Conservation (phyloP, 164 flowering plant species). For the Dillenia turbinata region DNA sequence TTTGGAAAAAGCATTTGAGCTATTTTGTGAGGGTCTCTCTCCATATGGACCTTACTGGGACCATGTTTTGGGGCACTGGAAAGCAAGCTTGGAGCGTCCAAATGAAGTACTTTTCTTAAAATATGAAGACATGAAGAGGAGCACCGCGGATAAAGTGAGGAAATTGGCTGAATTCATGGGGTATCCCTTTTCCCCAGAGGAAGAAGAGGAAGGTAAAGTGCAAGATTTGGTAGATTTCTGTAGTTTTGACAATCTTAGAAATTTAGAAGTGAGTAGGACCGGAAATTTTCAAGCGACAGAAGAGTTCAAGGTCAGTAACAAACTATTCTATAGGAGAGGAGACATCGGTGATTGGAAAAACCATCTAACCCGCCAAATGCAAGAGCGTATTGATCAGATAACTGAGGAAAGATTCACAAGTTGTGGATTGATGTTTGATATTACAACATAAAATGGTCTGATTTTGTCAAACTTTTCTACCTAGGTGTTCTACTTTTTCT, state of each 20-base stretch:
- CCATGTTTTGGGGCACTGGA: conserved; percentile 17
- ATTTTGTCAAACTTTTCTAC: too few relatives aligned
- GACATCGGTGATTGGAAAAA: conserved; percentile 14
- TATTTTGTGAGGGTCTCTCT: conserved; percentile 15
- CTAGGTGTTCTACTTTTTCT: too few relatives aligned
- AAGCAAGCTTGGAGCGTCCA: conserved; percentile 14
- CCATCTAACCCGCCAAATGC: conserved; percentile 7
- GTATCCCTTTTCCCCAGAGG: conserved; percentile 8
- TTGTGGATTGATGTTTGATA: background rate
- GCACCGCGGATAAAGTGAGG: conserved; percentile 1
- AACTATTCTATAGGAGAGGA: conserved; percentile 10
- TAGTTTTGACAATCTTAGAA: conserved; percentile 18
- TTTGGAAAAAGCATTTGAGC: conserved; percentile 17
- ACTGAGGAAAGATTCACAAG: conserved; percentile 4
- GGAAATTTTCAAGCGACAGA: background rate
- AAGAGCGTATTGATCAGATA: conserved; percentile 6
- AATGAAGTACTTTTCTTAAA: conserved; percentile 10
- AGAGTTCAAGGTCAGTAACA: background rate
- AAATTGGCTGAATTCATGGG: conserved; percentile 18
- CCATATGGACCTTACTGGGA: conserved; percentile 22
- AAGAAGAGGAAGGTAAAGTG: conserved; percentile 13
- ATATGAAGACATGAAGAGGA: conserved; percentile 14
- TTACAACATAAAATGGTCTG: too few relatives aligned
- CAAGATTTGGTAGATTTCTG: conserved; percentile 8
- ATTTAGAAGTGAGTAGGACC: conserved; percentile 12